phyloP scores from a whole-genome alignment of 139 green algal genomes.

The Deuterostichococcus epilithicus region DNA sequence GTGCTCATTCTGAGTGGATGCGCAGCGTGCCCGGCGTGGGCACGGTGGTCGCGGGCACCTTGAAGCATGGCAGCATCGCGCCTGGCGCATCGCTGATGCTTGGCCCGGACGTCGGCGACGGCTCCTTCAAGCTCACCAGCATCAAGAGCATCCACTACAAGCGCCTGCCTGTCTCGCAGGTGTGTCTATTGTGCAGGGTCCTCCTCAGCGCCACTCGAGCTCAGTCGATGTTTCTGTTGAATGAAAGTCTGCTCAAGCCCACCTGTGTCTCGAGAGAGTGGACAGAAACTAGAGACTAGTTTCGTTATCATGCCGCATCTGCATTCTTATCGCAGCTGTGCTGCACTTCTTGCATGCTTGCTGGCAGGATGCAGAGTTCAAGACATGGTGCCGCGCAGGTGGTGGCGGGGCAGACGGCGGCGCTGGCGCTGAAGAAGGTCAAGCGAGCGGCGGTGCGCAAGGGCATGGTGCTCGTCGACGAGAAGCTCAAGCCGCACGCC shows the following conservation, averaged over 20 bases:
- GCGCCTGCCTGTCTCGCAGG: constrained; percentile 60
- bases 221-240: not conserved
- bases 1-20: too few relatives aligned
- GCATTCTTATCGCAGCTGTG: not conserved
- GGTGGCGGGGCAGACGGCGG: constrained; percentile 84
- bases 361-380: too few relatives aligned
- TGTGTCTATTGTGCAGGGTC: constrained; percentile 3
- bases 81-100: constrained; percentile 68
- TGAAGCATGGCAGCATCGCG: constrained; percentile 77
- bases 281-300: too few relatives aligned
- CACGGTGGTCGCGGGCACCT: constrained; percentile 85
- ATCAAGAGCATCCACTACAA: constrained; percentile 93
- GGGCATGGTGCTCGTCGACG: constrained; percentile 86
- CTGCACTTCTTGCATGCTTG: not conserved
- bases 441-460: constrained; percentile 74
- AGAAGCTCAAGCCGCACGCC: constrained; percentile 55
- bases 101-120: constrained; percentile 77
- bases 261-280: too few relatives aligned
- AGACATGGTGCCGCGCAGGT: constrained; percentile 34
- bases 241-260: too few relatives aligned
- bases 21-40: constrained; percentile 66
- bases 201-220: too few relatives aligned
- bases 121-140: constrained; percentile 68
- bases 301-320: too few relatives aligned
- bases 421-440: constrained; percentile 85